A percentile compares a stretch with the other conserved stretches of the same genome.
Conservation (phyloP, 768 basidiomycete species). For the Trametes cubensis region DNA sequence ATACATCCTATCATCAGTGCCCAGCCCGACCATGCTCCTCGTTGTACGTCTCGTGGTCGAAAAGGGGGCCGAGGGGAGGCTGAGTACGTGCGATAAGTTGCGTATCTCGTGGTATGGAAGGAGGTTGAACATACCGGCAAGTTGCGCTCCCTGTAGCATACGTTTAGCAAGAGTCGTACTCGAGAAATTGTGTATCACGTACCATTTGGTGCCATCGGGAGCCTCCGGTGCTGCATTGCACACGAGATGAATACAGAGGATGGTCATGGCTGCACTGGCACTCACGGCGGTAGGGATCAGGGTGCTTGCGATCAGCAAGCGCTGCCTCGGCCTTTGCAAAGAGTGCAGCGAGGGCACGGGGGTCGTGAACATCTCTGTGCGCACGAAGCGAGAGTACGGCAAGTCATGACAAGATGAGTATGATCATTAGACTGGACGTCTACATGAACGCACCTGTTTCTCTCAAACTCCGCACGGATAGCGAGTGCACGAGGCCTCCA, state of each 20-base stretch:
- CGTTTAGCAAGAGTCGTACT: neutral
- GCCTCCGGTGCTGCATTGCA: constrained; percentile 64
- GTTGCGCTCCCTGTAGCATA: constrained; percentile 71
- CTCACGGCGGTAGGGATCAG: constrained; percentile 93
- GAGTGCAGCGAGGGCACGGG: constrained; percentile 76
- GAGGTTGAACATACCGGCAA: constrained; percentile 58
- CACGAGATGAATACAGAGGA: neutral
- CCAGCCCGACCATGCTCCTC: constrained; percentile 21
- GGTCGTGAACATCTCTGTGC: constrained; percentile 78
- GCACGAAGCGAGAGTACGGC: neutral
- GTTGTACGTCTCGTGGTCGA: constrained; percentile 55
- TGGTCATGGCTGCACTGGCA: constrained; percentile 26
- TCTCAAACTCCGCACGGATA: constrained; percentile 92
- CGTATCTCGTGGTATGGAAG: neutral
- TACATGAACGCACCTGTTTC: constrained; percentile 68
- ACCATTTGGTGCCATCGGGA: constrained; percentile 98
- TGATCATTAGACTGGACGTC: neutral
- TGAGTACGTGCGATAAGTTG: constrained; percentile 32
- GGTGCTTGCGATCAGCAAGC: constrained; percentile 70
- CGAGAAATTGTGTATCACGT: constrained; percentile 35
- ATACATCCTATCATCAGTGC: constrained; percentile 8
- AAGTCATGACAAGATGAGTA: neutral
- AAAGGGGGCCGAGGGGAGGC: constrained; percentile 66
- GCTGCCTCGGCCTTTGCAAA: constrained; percentile 79
- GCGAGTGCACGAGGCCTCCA: constrained; percentile 85